Evolutionary conservation across 192 early-diverging fungal species (phyloP), one percentile per base, ranked within the genome.

Genomic region (Glomus cerebriforme): DNA sequence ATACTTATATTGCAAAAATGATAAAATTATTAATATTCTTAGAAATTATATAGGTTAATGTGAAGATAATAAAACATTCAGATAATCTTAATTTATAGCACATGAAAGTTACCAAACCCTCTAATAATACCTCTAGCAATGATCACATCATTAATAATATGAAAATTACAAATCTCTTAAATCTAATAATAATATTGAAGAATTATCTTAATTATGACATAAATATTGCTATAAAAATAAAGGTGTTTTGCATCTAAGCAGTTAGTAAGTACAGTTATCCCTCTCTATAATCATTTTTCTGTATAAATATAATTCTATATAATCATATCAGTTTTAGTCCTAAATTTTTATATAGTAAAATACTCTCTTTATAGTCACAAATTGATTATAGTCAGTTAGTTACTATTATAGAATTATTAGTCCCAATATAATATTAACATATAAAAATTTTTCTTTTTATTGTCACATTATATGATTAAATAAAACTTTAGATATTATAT

Each of bases 1-100:
- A 70, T 59, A 37, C 47, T 22, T 29, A n/a, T 32, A 19, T 47
- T 35, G 66, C 78, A 17, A 79, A 79, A 71, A 70, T 69, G 49
- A 35, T 43, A 79, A 79, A 79, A 79, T 79, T 47, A 54, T 70
- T 10, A 24, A 70, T 22, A 35, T 59, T 12, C 26, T 79, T 49
- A 7, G 78, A 49, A 17, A 79, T 79, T 69, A 67, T 79, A 37
- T 3, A 10, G 34, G 78, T 79, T 7, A n/a, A 79, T 32, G 31
- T 43, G n/a, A 79, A 79, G 15, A 45, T 49, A 79, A 79, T 67
- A 49, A 69, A 67, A 79, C 34, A 70, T 43, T 79, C 39, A 34
- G 67, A 79, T 54, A 27, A 67, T 27, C 34, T 79, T 32, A 49
- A 79, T 59, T 31, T 79, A 58, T 79, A 67, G 67, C 78, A 79